phyloP scores from a whole-genome alignment of 2,329 filamentous ascomycete species.

The Albophoma yamanashiensis region DNA sequence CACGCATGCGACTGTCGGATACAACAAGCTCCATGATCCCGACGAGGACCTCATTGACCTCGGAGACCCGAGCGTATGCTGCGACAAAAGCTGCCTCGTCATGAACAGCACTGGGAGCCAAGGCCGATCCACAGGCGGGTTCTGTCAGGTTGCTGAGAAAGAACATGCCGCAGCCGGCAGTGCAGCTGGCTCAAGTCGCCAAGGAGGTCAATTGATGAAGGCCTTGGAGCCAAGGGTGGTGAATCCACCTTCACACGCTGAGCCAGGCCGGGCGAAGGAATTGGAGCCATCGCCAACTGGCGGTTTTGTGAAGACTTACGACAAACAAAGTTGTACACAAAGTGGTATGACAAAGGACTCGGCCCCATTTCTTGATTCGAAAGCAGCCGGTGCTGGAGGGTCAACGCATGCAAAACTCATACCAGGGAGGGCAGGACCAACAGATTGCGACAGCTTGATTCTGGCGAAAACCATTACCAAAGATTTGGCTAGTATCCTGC shows the following conservation, averaged over 20 bases:
- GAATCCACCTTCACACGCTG: background rate
- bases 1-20: background rate
- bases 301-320: background rate
- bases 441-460: conserved; percentile 4
- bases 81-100: too few relatives aligned
- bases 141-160: background rate
- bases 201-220: background rate
- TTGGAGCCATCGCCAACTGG: background rate
- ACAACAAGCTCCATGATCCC: background rate
- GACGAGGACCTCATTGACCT: background rate
- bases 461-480: conserved; percentile 5
- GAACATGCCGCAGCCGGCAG: background rate
- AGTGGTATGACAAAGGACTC: background rate
- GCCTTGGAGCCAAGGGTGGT: background rate
- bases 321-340: background rate
- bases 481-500: conserved; percentile 9
- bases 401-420: background rate
- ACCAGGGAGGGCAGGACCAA: background rate
- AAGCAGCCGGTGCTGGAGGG: background rate
- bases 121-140: too few relatives aligned
- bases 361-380: background rate
- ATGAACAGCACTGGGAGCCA: too few relatives aligned
- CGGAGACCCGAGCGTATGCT: background rate
- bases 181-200: too few relatives aligned
- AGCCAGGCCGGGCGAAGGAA: background rate